Percentiles rank a stretch among this genome's conserved stretches.
These are phyloP conservation scores for Vigna angularis DNA, from an alignment of 306 rosid species.

Conservation along the genomic window DNA sequence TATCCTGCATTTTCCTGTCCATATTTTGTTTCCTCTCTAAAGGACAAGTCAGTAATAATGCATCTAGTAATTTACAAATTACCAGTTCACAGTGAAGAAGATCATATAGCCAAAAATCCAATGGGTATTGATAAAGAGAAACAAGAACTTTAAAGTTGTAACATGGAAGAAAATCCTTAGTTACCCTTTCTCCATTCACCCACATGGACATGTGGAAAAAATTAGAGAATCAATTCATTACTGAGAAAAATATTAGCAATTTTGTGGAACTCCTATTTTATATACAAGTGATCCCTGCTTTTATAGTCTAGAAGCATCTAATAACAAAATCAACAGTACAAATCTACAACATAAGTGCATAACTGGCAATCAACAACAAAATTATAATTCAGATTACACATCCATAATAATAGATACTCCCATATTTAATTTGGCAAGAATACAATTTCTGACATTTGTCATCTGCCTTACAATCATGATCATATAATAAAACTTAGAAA, in stretches of 20 bases:
- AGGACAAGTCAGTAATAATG: not conserved
- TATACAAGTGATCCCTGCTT: not conserved
- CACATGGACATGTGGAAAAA: not conserved
- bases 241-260: not conserved
- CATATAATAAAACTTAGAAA: not conserved
- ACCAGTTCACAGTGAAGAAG: not conserved
- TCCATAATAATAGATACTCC: not conserved
- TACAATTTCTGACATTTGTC: not conserved
- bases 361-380: not conserved
- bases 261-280: not conserved
- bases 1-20: constrained; percentile 15
- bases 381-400: constrained; percentile 4
- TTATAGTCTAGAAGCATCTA: not conserved
- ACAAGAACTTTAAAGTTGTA: not conserved
- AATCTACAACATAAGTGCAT: not conserved
- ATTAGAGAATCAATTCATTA: not conserved
- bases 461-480: not conserved
- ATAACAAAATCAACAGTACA: constrained; percentile 6
- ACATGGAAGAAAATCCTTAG: not conserved
- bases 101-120: not conserved
- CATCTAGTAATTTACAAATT: not conserved
- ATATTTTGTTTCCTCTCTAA: not conserved
- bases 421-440: constrained; percentile 4
- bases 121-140: not conserved
- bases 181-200: not conserved